Conservation (phyloP, 441 rosid species). For the Pelargonium citronellum region DNA sequence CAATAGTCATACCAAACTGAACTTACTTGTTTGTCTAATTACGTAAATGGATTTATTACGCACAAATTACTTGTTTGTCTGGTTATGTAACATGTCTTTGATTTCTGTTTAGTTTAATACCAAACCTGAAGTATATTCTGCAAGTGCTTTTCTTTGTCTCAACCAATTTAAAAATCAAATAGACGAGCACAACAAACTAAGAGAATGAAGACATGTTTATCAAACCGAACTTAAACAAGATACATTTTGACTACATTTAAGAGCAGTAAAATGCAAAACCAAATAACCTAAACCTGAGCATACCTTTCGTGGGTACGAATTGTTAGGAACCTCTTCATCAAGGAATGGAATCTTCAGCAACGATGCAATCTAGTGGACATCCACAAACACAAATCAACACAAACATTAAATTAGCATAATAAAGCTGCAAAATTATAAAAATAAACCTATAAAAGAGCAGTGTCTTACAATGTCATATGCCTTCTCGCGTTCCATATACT, state of each 20-base stretch:
- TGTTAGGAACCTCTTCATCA: constrained; percentile 70
- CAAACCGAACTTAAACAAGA: background rate
- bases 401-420: background rate
- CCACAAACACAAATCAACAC: constrained; percentile 12
- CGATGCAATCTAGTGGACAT: constrained; percentile 58
- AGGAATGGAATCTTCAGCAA: constrained; percentile 82
- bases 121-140: too few relatives aligned
- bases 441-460: background rate
- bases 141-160: too few relatives aligned
- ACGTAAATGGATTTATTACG: too few relatives aligned
- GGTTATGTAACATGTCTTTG: background rate
- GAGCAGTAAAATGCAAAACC: too few relatives aligned
- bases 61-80: background rate
- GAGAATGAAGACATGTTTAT: background rate
- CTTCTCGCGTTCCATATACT: constrained; percentile 78
- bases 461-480: constrained; percentile 69
- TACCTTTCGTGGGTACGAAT: constrained; percentile 75
- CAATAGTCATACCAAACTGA: too few relatives aligned
- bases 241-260: background rate
- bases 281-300: background rate
- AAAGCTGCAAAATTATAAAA: background rate
- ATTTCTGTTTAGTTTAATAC: background rate
- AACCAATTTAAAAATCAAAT: too few relatives aligned
- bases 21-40: too few relatives aligned
- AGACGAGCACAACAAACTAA: too few relatives aligned